Evolutionary conservation across 805 yeast species (phyloP), one percentile per base, ranked within the genome.

Genomic region (Starmerella bacillaris): DNA sequence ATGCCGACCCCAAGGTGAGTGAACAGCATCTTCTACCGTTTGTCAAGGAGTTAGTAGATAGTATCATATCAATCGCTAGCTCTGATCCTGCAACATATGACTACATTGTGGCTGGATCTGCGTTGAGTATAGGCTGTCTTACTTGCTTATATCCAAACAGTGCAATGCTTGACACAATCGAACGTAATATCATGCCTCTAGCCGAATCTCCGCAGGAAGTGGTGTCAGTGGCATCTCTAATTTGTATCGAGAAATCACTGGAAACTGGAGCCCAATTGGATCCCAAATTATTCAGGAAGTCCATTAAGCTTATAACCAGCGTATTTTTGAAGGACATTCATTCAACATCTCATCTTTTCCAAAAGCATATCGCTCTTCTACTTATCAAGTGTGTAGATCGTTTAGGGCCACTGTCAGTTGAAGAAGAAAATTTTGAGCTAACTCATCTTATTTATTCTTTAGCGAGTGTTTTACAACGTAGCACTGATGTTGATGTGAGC

Each of bases 161-260:
- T 16, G 5, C 34, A 5, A 18, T 31, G 6, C 18, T 20, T 24
- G 34, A 20, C n/a, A 27, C 34, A 5, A 14, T 31, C 14, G 28
- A 29, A 14, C 21, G 22, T 6, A 22, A 18, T 8, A 22, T 37
- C 5, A 26, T 65, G 26, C 72, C 78, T 12, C 60, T 86, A 20
- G 53, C 74, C 3, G 58, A 58, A 16, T 96, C 86, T 53, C 84
- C 94, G 0, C 86, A 84, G 50, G 94, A 94, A 0, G 58, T 70
- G 1, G 83, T 89, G 14, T 84, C 79, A 50, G 65, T 69, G 36
- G 75, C 83, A 64, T 64, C 86, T 1, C 51, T 83, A 45, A 67
- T 66, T 31, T 67, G 89, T 0, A 51, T 77, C 29, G 54, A 67
- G 2, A 56, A 66, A 1, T 52, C 78, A 9, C 58, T 83, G 21